Base-by-base conservation (phyloP, 2,329 filamentous ascomycete species). In the Sporothrix sp. region DNA sequence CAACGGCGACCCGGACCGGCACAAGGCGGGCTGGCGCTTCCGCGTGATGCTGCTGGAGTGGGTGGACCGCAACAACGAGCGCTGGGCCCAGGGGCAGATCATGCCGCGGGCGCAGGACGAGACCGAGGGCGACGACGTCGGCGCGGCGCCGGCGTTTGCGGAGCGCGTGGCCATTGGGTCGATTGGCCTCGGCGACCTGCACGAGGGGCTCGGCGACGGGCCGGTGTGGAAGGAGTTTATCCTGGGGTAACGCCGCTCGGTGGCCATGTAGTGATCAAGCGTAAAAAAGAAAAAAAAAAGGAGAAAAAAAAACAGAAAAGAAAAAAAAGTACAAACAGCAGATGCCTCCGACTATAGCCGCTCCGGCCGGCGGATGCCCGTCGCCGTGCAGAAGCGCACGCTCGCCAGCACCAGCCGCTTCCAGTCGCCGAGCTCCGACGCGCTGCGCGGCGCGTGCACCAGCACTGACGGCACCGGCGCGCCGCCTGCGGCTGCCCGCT, bases 381-480 rank as follows among this genome's bases (percentile, higher is more conserved):
- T 23, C 7, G 46, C 33, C 13, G 52, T 54, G 50, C 53, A 51
- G 33, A 52, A 56, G 1, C 50, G 51, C 27, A 54, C 53, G 33
- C 54, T 55, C 3, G 61, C 61, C 42, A 56, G 48, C 11, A 59
- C 55, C 16, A 62, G 52, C 20, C 42, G 47, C 54, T 58, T 61
- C 63, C 65, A 66, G n/a, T 64, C 58, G 32, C 56, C 61, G 32
- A 66, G 60, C 56, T 71, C 69, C 0, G 35, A 58, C 16, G 61
- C 60, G 14, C 67, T 58, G 23, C 69, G 56, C 30, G 68, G 69
- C 45, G 68, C 66, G 20, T 71, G 70, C 1, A 71, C 43, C 38
- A 70, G 43, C 35, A 64, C 8, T 1, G 52, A 36, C 2, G 39
- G 50, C 3, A 49, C 46, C 8, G 58, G 58, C 32, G 4, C 68